Evolutionary conservation across 208 protist species (phyloP), one percentile per base, ranked within the genome.

Genomic region (Leishmania turanica): DNA sequence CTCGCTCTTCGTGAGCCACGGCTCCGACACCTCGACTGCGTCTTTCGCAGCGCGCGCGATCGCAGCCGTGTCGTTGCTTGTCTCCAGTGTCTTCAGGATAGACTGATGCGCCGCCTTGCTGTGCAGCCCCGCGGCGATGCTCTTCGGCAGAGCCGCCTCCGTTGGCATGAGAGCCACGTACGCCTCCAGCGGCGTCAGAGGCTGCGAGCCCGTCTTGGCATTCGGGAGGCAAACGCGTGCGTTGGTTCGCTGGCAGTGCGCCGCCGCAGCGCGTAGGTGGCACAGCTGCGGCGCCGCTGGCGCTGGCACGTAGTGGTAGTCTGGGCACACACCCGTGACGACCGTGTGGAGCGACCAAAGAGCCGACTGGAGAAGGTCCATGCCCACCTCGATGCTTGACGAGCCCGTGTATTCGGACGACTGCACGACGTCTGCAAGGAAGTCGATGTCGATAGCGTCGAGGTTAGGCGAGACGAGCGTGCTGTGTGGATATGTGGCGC

Each of bases 131-230:
- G 60, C 7, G 42, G 75, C 83, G 3, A 96, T 84, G 51, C 88
- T 88, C 62, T 74, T 62, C 3, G 94, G 94, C 53, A 96, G 81
- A 42, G 90, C 72, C 45, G 91, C 88, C 81, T 94, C 89, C 17
- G 91, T 94, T 13, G 94, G 94, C 92, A 96, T 97, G 13, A 97
- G 81, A 9, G 94, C 94, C 66, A 96, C 89, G 80, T 92, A 95
- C 49, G 90, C 91, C 83, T 95, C 92, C 49, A 97, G 85, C 64
- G 94, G 94, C 15, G 90, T 91, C 21, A 97, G 94, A 8, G 94
- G 93, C 51, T 75, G 45, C 54, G 84, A 86, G 53, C 84, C 17
- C 15, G 9, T 66, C 34, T 78, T 42, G 24, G 86, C 34, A 45
- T 47, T n/a, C 0, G 71, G 45, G 13, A 88, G 71, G 34, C 53